Evolutionary conservation across 768 basidiomycete genomes (phyloP).

Genomic region (Phanerochaete carnosa): DNA sequence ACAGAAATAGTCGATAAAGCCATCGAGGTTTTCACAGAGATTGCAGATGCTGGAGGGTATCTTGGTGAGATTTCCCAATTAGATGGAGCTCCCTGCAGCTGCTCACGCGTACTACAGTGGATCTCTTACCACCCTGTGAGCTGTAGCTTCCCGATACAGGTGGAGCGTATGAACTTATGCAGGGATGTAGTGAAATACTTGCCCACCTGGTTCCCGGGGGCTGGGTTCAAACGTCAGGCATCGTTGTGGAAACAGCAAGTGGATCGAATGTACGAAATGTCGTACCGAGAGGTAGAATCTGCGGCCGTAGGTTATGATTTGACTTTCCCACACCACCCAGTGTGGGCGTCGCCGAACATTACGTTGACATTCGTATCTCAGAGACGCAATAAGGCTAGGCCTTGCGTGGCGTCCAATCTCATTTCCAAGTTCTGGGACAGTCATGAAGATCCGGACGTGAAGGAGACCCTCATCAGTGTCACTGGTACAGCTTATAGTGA

Average conservation of each 20-base stretch:
- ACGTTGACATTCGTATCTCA: no score
- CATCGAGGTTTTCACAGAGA: background rate
- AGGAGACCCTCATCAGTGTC: slow-evolving; percentile 5
- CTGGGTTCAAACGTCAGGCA: slow-evolving; percentile 13
- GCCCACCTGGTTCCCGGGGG: slow-evolving; percentile 20
- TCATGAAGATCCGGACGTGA: background rate
- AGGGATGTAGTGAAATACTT: slow-evolving; percentile 21
- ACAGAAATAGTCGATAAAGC: background rate
- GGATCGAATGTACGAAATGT: slow-evolving; percentile 2
- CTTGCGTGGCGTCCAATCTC: no score
- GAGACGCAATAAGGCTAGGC: no score
- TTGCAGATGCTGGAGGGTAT: background rate
- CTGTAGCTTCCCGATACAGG: background rate
- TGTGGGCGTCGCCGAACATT: no score
- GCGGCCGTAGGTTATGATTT: background rate
- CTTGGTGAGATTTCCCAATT: background rate
- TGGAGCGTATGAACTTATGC: background rate
- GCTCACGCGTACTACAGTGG: background rate
- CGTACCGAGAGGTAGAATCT: background rate
- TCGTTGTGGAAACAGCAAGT: slow-evolving; percentile 1
- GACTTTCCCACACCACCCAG: no score
- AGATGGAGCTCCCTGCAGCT: background rate
- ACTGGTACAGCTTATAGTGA: slow-evolving; percentile 21
- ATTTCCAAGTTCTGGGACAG: no score
- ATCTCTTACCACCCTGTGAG: background rate